Conservation (phyloP, 2,329 filamentous ascomycete species). For the Raffaelea ambrosiae region DNA sequence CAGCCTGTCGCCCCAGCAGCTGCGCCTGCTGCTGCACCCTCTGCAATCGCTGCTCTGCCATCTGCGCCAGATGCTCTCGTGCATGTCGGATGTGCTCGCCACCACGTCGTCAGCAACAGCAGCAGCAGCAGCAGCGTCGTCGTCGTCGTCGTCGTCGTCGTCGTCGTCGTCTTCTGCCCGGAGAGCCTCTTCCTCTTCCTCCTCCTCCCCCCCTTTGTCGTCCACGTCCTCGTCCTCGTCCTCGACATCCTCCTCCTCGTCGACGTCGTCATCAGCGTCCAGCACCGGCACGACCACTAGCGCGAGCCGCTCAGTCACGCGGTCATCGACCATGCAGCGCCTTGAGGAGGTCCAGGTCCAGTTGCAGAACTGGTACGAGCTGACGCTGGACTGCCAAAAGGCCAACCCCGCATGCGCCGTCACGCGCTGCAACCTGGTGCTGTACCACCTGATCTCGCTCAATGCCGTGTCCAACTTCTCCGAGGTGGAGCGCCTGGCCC, state of each 20-base stretch:
- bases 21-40: slow-evolving; percentile 61
- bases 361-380: slow-evolving; percentile 57
- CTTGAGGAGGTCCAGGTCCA: slow-evolving; percentile 57
- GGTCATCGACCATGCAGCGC: slow-evolving; percentile 49
- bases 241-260: too few species aligned
- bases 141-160: too few species aligned
- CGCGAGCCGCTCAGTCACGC: slow-evolving; percentile 31
- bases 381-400: slow-evolving; percentile 49
- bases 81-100: slow-evolving; percentile 47
- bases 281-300: too few species aligned
- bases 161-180: too few species aligned
- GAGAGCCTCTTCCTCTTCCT: too few species aligned
- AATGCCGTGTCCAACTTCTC: slow-evolving; percentile 61
- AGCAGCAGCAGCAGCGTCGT: too few species aligned
- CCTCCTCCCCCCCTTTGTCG: too few species aligned
- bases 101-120: slow-evolving; percentile 33
- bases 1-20: slow-evolving; percentile 41
- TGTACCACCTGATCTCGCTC: slow-evolving; percentile 63
- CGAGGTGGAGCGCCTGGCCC: slow-evolving; percentile 57
- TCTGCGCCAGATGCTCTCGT: slow-evolving; percentile 55
- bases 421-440: slow-evolving; percentile 56
- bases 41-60: slow-evolving; percentile 58
- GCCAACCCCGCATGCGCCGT: slow-evolving; percentile 48
- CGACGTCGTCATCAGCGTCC: too few species aligned
- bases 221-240: too few species aligned